Evolutionary conservation across 2,329 filamentous ascomycete genomes (phyloP), one percentile per base, ranked within the genome.

Genomic region (Aspergillus novofumigatus): DNA sequence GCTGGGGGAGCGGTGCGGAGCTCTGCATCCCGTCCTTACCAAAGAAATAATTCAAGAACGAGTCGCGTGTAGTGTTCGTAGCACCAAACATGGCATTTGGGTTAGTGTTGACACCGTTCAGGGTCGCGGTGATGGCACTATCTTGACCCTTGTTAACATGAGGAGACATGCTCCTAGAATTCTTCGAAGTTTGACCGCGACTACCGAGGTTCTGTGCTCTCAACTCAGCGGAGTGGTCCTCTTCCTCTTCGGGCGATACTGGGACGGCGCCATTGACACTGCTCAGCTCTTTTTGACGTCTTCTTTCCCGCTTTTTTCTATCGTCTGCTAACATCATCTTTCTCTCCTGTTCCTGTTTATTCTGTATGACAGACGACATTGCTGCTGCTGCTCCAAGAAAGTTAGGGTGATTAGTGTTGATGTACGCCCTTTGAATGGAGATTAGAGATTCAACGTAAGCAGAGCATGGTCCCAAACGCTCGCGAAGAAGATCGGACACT

Each of bases 321-420:
- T 97, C 92, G 66, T 96, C 92, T 57, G 90, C 88, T 20, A 91
- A 80, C 45, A 90, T 76, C 42, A 82, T 84, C 73, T 91, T 92
- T 74, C 91, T 88, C 75, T 99, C 93, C 65, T 92, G 88, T 64
- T 99, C 94, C 72, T 97, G 92, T 77, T 94, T 96, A 71, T 89
- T 93, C 70, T 86, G 90, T 59, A 99, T 95, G 49, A 99, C 93
- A 50, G 94, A 92, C 64, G 91, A 93, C 94, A 99, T 99, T 61
- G 94, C 94, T 38, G 92, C 93, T 23, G 94, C 93, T 17, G 94
- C 94, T 48, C 94, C 94, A 17, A 97, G 85, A 79, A 99, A 99
- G 76, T 99, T 99, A 51, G 94, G 94, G 72, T 99, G 94, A 70
- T 99, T 99, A 45, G 94, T 99, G 79, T 99, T 99, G 78, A 99